Conservation (phyloP, 768 basidiomycete species). For the Pseudohyphozyma bogoriensis region DNA sequence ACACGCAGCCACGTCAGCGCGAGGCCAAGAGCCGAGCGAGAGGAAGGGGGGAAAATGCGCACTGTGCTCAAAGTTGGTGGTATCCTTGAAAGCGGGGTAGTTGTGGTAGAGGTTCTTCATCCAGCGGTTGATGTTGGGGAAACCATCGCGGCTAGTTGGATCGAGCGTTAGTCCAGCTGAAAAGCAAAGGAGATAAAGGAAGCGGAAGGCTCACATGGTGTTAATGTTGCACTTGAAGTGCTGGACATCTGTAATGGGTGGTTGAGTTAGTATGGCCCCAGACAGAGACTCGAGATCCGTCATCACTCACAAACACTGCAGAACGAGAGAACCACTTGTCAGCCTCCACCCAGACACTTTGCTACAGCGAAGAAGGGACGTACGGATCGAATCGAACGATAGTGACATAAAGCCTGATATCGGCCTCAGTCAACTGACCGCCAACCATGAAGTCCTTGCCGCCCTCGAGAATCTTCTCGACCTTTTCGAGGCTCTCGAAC, state of each 20-base stretch:
- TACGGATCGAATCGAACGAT: constrained; percentile 76
- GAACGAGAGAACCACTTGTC: background rate
- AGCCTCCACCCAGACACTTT: background rate
- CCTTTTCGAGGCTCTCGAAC: constrained; percentile 66
- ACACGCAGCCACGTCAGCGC: no score
- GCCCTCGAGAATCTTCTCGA: constrained; percentile 59
- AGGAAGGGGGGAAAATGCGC: no score
- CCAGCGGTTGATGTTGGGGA: constrained; percentile 61
- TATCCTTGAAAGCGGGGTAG: constrained; percentile 69
- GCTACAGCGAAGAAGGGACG: background rate
- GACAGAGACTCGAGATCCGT: background rate
- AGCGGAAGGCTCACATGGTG: constrained; percentile 34
- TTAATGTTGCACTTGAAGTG: constrained; percentile 93
- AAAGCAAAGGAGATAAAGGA: background rate
- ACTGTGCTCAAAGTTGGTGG: constrained; percentile 84
- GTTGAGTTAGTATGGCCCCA: background rate
- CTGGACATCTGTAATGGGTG: constrained; percentile 45
- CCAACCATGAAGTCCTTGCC: constrained; percentile 79
- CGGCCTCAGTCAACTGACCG: constrained; percentile 57
- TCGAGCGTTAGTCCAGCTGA: constrained; percentile 55
- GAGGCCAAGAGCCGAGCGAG: no score
- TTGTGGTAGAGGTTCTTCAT: constrained; percentile 80
- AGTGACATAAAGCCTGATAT: constrained; percentile 76
- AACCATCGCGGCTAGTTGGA: no score
- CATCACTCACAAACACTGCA: background rate